Conservation (phyloP, 768 basidiomycete species). For the Daedaleopsis nitida region DNA sequence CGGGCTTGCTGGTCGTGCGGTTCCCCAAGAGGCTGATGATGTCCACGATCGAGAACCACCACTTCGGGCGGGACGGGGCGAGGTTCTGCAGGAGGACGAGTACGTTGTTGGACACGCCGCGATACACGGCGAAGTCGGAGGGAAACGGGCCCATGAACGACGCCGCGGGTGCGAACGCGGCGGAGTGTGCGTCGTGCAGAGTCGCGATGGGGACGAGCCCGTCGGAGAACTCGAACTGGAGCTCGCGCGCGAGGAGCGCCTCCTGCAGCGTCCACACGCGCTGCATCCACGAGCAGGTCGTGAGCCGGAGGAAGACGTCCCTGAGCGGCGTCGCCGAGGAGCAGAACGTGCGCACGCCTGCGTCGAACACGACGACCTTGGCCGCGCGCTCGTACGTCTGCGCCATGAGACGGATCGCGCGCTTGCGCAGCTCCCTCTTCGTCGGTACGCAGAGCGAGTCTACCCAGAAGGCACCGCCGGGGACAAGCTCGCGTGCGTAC, state of each 20-base stretch:
- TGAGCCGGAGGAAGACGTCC: constrained; percentile 6
- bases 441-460: constrained; percentile 9
- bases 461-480: constrained; percentile 8
- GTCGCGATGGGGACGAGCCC: not conserved
- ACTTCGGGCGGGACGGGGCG: not conserved
- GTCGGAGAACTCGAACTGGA: constrained; percentile 8
- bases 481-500: not conserved
- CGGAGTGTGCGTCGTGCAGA: not conserved
- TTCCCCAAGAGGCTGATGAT: not conserved
- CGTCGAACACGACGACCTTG: constrained; percentile 16
- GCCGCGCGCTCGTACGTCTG: constrained; percentile 13
- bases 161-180: not conserved
- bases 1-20: constrained; percentile 7
- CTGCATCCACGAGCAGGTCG: constrained; percentile 2
- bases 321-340: not conserved
- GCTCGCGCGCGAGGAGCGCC: constrained; percentile 7
- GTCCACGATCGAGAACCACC: not conserved
- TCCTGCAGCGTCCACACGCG: constrained; percentile 18
- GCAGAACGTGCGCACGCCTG: constrained; percentile 1
- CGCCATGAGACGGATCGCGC: constrained; percentile 15
- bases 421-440: not conserved
- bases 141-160: not conserved
- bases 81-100: no score
- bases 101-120: no score
- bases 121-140: not conserved